Evolutionary conservation across 2,329 filamentous ascomycete species (phyloP).

Genomic region (Ophiognomonia clavigignenti-juglandacearum): DNA sequence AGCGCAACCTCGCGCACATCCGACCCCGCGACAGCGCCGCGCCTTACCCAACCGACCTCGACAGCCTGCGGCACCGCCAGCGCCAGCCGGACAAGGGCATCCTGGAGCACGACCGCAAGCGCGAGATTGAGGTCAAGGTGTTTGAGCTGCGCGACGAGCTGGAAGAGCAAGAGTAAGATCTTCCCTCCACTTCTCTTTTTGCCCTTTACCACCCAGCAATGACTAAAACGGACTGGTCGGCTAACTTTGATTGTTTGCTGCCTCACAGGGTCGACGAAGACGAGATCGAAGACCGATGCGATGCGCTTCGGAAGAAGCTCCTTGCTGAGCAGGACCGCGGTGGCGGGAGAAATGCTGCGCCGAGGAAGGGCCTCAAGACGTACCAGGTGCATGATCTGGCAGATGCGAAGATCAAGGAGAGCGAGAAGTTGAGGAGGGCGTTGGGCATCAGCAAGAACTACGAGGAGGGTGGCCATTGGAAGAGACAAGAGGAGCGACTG

Average conservation of each 20-base stretch:
- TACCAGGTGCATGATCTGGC: slow-evolving; percentile 97
- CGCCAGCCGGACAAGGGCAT: slow-evolving; percentile 89
- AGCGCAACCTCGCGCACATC: slow-evolving; percentile 88
- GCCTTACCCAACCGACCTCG: slow-evolving; percentile 70
- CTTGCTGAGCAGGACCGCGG: slow-evolving; percentile 47
- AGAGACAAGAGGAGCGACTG: slow-evolving; percentile 69
- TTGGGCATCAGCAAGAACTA: slow-evolving; percentile 84
- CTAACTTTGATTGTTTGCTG: not conserved
- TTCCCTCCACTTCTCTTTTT: too few species aligned
- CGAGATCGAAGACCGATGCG: slow-evolving; percentile 77
- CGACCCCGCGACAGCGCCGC: slow-evolving; percentile 74
- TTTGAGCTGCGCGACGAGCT: slow-evolving; percentile 84
- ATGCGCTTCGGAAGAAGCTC: slow-evolving; percentile 61
- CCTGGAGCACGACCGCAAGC: slow-evolving; percentile 86
- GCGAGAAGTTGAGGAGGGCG: slow-evolving; percentile 78
- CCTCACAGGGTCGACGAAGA: slow-evolving; percentile 68
- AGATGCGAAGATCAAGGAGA: slow-evolving; percentile 94
- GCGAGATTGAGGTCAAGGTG: slow-evolving; percentile 88
- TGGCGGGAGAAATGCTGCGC: slow-evolving; percentile 26
- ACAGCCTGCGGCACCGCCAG: slow-evolving; percentile 67
- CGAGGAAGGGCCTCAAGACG: slow-evolving; percentile 64
- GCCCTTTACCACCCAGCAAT: not conserved
- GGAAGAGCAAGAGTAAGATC: slow-evolving; percentile 76
- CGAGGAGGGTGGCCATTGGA: slow-evolving; percentile 82
- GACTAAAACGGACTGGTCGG: not conserved